Percentiles rank a stretch among this genome's conserved stretches.
Conservation (phyloP, 495 filamentous ascomycete genomes). For the Aspergillus conjunctus region DNA sequence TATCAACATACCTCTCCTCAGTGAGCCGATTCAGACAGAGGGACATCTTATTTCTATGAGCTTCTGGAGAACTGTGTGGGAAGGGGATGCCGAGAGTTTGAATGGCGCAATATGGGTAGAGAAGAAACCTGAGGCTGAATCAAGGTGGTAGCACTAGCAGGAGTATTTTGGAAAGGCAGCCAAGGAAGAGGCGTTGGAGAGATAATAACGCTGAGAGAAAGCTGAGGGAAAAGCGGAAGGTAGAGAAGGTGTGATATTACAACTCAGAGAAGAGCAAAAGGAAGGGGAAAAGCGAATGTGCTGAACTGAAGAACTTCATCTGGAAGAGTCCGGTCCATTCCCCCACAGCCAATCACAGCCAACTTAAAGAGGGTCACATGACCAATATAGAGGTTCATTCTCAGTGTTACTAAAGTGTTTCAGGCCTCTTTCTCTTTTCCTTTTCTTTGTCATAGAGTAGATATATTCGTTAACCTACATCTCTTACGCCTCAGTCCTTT, state of each 20-base stretch:
- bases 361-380: constrained; percentile 15
- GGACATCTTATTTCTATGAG: constrained; percentile 60
- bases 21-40: constrained; percentile 86
- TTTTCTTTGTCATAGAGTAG: constrained; percentile 2
- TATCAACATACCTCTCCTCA: constrained; percentile 75
- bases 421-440: neutral
- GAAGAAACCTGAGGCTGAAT: constrained; percentile 11
- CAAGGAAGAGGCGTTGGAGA: constrained; percentile 10
- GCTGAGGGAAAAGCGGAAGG: neutral
- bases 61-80: neutral
- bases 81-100: neutral
- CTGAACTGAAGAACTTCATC: constrained; percentile 7
- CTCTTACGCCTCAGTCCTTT: neutral
- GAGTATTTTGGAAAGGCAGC: neutral
- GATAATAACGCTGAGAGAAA: constrained; percentile 9
- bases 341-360: constrained; percentile 26
- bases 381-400: neutral
- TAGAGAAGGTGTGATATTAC: neutral
- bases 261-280: neutral
- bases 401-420: neutral
- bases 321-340: constrained; percentile 16
- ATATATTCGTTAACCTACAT: neutral
- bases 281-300: constrained; percentile 10
- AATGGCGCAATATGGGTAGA: neutral
- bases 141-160: neutral